Base-by-base conservation (phyloP, 2,329 filamentous ascomycete species). In the Chaetomium strumarium region DNA sequence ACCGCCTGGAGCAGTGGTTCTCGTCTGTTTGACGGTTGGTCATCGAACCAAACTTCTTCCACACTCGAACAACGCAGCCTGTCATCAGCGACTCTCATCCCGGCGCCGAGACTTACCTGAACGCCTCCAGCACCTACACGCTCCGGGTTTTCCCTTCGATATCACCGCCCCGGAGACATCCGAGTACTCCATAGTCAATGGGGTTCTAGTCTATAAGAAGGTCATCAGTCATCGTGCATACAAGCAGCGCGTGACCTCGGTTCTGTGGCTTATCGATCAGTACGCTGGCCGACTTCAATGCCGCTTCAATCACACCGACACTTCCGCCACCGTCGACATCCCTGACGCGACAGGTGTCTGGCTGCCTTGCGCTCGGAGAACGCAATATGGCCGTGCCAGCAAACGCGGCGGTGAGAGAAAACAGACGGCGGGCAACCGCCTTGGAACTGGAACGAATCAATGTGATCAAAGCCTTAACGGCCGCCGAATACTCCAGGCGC, bases 331-430 rank as follows among this genome's bases (percentile, higher is more conserved):
- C 51, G 53, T 31, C 49, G 43, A 44, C 52, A 56, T 40, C 55
- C 53, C 17, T 59, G 45, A 55, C 52, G 31, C 12, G 30, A 17
- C 16, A 8, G 41, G 9, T 8, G n/a, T 5, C 33, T 16, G 14
- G 17, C 13, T 31, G 37, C 45, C 17, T 30, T 14, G 41, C 14
- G 36, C 16, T 31, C 10, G 8, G 12, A 24, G 31, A 2, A 24
- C 36, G 2, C 30, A 37, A 20, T 17, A 62, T 60, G 56, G 53
- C 55, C 11, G 47, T 30, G 14, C 40, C 61, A 14, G 58, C 60
- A 36, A 63, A 63, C 48, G 55, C 52, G 14, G 58, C 61, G 5
- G 56, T 63, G n/a, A 56, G 61, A 33, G 60, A 63, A 48, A 47
- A 30, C 30, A 51, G 58, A 29, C 60, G 58, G 14, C 39, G 50